Evolutionary conservation across 768 basidiomycete genomes (phyloP).

Genomic region (Dictyophora rubrovolvata): DNA sequence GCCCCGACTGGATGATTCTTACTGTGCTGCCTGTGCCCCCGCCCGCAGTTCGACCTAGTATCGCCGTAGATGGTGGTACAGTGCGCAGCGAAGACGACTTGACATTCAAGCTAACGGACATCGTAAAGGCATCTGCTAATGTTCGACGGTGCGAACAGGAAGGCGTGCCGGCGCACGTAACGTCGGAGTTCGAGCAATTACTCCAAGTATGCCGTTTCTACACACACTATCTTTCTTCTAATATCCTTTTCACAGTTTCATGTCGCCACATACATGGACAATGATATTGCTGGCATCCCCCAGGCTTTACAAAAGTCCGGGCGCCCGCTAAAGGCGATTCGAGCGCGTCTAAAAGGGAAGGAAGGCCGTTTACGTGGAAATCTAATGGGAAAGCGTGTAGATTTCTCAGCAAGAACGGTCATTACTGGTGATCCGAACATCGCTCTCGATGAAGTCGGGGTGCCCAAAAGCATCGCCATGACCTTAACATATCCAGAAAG

Average conservation of each 20-base stretch:
- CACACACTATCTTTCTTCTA: neutral
- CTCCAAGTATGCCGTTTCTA: constrained; percentile 58
- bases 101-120: constrained; percentile 95
- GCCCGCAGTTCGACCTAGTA: constrained; percentile 95
- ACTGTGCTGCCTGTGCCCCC: constrained; percentile 97
- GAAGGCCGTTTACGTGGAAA: constrained; percentile 97
- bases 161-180: constrained; percentile 92
- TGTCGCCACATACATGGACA: constrained; percentile 99
- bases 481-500: constrained; percentile 95
- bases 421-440: constrained; percentile 99
- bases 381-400: constrained; percentile 98
- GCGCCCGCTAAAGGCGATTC: constrained; percentile 95
- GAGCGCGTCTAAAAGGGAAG: constrained; percentile 96
- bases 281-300: constrained; percentile 96
- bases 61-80: constrained; percentile 91
- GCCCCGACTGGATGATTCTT: constrained; percentile 99
- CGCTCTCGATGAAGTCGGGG: constrained; percentile 93
- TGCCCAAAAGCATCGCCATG: constrained; percentile 92
- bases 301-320: constrained; percentile 97
- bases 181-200: constrained; percentile 91
- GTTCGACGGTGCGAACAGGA: constrained; percentile 91
- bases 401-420: constrained; percentile 97
- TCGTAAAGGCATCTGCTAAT: constrained; percentile 90
- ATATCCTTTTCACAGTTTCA: constrained; percentile 57
- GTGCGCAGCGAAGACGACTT: constrained; percentile 97